These are phyloP conservation scores for Fraxinus excelsior DNA, from an alignment of 257 asterid genomes.

Conservation along the genomic window DNA sequence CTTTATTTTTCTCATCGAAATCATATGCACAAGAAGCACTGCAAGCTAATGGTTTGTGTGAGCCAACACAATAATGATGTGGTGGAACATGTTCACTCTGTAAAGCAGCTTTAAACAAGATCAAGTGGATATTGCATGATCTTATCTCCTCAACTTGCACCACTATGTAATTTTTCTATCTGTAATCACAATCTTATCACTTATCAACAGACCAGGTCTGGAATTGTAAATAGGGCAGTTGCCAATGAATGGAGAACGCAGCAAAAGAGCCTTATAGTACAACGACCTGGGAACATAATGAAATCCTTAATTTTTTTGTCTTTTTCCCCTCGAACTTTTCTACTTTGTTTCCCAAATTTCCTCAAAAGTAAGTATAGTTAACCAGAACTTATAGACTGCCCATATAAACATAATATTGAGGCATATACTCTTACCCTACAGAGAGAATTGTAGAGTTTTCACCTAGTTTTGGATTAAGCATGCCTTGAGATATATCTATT, in stretches of 20 bases:
- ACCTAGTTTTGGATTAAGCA: background rate
- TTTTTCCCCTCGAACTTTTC: background rate
- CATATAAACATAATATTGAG: background rate
- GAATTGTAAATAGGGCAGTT: background rate
- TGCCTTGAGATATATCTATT: constrained; percentile 8
- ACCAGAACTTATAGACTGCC: background rate
- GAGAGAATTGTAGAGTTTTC: background rate
- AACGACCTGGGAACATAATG: background rate
- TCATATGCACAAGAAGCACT: background rate
- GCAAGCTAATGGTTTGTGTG: background rate
- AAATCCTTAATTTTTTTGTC: background rate
- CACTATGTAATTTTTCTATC: background rate
- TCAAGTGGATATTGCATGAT: background rate
- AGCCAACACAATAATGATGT: background rate
- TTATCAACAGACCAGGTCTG: background rate
- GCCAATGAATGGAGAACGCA: no score
- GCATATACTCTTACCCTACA: background rate
- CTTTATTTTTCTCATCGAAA: no score
- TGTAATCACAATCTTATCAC: background rate
- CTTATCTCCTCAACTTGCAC: background rate
- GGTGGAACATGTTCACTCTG: background rate
- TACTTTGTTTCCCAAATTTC: background rate
- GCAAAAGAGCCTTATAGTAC: background rate
- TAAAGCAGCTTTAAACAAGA: background rate
- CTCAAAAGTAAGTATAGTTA: background rate